Evolutionary conservation across 805 yeast species (phyloP).

Genomic region (Komagataella phaffii): DNA sequence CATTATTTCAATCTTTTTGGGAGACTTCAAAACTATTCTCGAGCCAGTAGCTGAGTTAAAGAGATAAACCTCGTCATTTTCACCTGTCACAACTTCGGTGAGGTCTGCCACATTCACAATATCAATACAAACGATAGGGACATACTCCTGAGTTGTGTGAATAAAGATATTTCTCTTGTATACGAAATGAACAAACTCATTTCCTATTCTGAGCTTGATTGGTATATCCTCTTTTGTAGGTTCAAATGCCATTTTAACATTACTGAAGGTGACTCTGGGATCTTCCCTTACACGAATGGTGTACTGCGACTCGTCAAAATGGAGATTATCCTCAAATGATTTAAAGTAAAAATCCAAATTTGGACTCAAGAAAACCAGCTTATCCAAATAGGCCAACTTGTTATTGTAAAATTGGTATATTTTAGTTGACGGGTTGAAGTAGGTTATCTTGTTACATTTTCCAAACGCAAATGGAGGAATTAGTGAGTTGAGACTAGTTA

Average conservation of each 20-base stretch:
- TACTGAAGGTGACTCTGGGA: constrained; percentile 36
- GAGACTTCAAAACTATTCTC: constrained; percentile 28
- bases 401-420: background rate
- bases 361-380: background rate
- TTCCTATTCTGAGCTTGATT: constrained; percentile 55
- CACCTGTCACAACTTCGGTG: constrained; percentile 29
- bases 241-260: constrained; percentile 37
- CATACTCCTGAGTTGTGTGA: constrained; percentile 21
- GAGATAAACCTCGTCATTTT: constrained; percentile 36
- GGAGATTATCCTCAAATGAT: constrained; percentile 32
- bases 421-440: background rate
- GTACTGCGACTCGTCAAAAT: constrained; percentile 28
- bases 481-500: background rate
- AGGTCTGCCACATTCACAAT: constrained; percentile 27
- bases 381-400: background rate
- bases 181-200: constrained; percentile 47
- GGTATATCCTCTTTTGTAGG: constrained; percentile 38
- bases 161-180: constrained; percentile 28
- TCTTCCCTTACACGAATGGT: constrained; percentile 30
- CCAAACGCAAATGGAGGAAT: background rate
- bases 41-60: constrained; percentile 18
- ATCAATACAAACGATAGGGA: constrained; percentile 25
- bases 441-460: background rate
- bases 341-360: constrained; percentile 16
- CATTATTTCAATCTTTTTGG: constrained; percentile 50